Base-by-base conservation (phyloP, 2,329 filamentous ascomycete genomes). In the Stagonosporopsis tanaceti region DNA sequence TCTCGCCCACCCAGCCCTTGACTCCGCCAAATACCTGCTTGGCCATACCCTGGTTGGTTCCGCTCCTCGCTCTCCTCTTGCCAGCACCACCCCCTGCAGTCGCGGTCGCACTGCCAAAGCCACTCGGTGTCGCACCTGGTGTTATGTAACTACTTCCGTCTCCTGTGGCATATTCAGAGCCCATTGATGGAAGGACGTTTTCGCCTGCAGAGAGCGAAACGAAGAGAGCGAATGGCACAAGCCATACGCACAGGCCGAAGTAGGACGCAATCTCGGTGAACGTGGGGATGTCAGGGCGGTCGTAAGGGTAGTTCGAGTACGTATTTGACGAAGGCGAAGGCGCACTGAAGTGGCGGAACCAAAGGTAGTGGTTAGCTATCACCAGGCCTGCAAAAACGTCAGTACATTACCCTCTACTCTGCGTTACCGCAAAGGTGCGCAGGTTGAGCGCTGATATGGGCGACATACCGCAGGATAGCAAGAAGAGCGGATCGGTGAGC, bases 201-300 rank as follows among this genome's bases (percentile, higher is more conserved):
- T 99, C 95, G 52, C 93, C 92, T 0, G 95, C 95, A 17, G 92
- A 96, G 39, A 99, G 79, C 69, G 91, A 96, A 47, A 99, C 94
- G 72, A 99, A 99, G 14, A 99, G 83, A 15, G 93, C 88, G 73
- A 99, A 99, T 0, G 95, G 95, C 0, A 98, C 91, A 1, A 99
- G 84, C 95, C 95, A 99, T 0, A 99, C 93, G 69, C 93, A 97
- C 2, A 99, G 82, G 0, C 95, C 95, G 72, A 99, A 99, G 78
- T 95, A 99, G 0, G 92, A 94, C 0, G 95, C 93, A 41, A 98
- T 95, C 79, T 98, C 92, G 17, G 92, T 93, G 76, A 99, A 99
- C 35, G 86, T 89, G 0, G 95, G 95, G 41, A 92, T 82, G 11
- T 79, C 71, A 63, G 91, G 86, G 72, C 90, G 89, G 72, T 85